phyloP scores from a whole-genome alignment of 2,329 filamentous ascomycete species.

The Mycogone perniciosa region DNA sequence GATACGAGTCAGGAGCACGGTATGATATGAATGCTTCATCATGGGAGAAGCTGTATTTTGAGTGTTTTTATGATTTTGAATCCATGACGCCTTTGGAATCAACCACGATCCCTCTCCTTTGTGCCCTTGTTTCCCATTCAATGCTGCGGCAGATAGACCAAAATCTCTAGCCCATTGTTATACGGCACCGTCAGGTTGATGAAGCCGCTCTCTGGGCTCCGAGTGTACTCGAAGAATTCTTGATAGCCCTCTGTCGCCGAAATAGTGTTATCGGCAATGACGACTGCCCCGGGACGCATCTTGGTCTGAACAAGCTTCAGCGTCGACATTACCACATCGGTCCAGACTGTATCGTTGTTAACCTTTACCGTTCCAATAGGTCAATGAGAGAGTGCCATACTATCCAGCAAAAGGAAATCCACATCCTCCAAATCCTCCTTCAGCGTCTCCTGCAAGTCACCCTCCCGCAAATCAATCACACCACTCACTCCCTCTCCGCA shows the following conservation, averaged over 20 bases:
- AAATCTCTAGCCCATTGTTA: constrained; percentile 26
- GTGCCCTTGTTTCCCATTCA: too few species aligned
- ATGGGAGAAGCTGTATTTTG: too few species aligned
- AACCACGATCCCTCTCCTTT: too few species aligned
- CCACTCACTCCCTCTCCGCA: constrained; percentile 44
- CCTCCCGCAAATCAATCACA: constrained; percentile 51
- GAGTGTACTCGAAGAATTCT: constrained; percentile 42
- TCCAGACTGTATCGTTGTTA: constrained; percentile 42
- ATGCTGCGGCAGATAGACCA: constrained; percentile 12
- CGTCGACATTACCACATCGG: constrained; percentile 47
- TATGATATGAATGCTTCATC: too few species aligned
- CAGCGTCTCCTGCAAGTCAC: constrained; percentile 50
- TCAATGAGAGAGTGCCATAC: constrained; percentile 34
- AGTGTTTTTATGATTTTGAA: too few species aligned
- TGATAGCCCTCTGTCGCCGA: constrained; percentile 34
- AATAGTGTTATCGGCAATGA: constrained; percentile 45
- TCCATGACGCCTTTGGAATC: too few species aligned
- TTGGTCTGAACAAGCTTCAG: constrained; percentile 42
- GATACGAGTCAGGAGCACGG: too few species aligned
- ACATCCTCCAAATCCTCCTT: constrained; percentile 36
- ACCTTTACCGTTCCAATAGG: neutral
- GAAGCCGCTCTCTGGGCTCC: constrained; percentile 42
- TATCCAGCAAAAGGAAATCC: constrained; percentile 56
- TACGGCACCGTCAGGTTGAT: constrained; percentile 31
- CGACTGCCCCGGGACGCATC: constrained; percentile 40